These are phyloP conservation scores for Teratosphaeria zuluensis DNA, from an alignment of 2,329 filamentous ascomycete genomes.

Conservation along the genomic window DNA sequence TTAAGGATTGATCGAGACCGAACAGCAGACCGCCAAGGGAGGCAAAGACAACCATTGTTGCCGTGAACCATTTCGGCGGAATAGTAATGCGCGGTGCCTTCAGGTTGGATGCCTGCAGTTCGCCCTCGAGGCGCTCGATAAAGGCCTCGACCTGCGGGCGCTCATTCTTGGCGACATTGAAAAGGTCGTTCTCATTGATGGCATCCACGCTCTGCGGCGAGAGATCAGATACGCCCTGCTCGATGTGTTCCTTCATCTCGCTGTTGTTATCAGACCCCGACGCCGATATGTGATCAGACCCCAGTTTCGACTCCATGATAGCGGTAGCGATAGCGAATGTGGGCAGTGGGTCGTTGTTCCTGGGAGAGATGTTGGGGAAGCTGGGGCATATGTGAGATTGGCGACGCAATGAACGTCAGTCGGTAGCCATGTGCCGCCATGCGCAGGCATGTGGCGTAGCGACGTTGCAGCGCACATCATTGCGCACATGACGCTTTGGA, in stretches of 20 bases:
- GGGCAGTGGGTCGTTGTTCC: not conserved
- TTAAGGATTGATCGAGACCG: constrained; percentile 63
- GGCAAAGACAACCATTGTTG: constrained; percentile 58
- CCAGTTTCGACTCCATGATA: not conserved
- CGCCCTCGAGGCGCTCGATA: constrained; percentile 32
- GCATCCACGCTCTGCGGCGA: not conserved
- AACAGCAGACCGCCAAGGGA: constrained; percentile 67
- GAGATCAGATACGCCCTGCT: not conserved
- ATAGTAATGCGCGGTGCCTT: constrained; percentile 43
- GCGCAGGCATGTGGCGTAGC: not conserved
- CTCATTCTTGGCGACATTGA: constrained; percentile 21
- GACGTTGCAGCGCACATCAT: not conserved
- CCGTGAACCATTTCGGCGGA: constrained; percentile 58
- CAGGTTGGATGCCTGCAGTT: constrained; percentile 28
- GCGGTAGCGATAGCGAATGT: not conserved
- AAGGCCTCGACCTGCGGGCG: constrained; percentile 37
- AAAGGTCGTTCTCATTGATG: constrained; percentile 18
- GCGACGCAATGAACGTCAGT: not conserved
- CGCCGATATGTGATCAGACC: not conserved
- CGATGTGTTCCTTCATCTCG: not conserved
- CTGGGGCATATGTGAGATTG: not conserved
- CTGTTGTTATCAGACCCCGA: not conserved
- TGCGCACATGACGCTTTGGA: not conserved
- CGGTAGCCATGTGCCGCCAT: not conserved
- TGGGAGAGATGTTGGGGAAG: not conserved